Evolutionary conservation across 2,329 filamentous ascomycete genomes (phyloP).

Genomic region (Trichophyton mentagrophytes): DNA sequence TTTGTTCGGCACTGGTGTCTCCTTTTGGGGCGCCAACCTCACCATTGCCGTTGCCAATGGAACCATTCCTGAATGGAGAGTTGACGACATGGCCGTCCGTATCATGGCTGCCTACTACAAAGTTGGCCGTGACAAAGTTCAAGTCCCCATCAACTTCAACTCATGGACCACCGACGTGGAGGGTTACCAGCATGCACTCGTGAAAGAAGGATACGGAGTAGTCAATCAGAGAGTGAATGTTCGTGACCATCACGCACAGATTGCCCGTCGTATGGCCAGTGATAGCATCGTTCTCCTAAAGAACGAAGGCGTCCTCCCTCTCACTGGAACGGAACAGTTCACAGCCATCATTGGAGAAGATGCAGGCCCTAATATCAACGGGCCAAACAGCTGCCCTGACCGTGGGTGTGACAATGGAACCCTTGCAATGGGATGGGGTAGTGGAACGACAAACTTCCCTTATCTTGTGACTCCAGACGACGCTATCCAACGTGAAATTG

Average conservation of each 20-base stretch:
- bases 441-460: conserved; percentile 48
- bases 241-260: conserved; percentile 55
- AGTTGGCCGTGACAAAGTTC: conserved; percentile 43
- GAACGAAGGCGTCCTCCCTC: conserved; percentile 62
- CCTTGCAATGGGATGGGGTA: conserved; percentile 52
- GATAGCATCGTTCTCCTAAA: conserved; percentile 82
- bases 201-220: conserved; percentile 48
- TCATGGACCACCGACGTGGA: conserved; percentile 73
- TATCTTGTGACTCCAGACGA: conserved; percentile 51
- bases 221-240: conserved; percentile 78
- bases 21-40: conserved; percentile 76
- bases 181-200: conserved; percentile 54
- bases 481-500: conserved; percentile 53
- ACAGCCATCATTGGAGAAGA: conserved; percentile 72
- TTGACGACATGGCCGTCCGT: conserved; percentile 86
- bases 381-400: conserved; percentile 67
- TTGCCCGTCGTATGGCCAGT: conserved; percentile 65
- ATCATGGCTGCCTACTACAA: conserved; percentile 57
- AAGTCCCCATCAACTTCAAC: conserved; percentile 62
- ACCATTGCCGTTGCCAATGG: conserved; percentile 82
- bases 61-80: conserved; percentile 69
- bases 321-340: conserved; percentile 61
- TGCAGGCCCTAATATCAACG: conserved; percentile 58
- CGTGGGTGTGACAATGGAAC: conserved; percentile 50
- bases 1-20: conserved; percentile 55